These are phyloP conservation scores for maize (Zea mays) DNA, from an alignment of 176 grass and related monocot species.

Conservation along the genomic window Zm-B73-REFERENCE-NAM-5.0 NC_050097.1:9441001-9441500, in stretches of 20 bases:
- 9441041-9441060: slow-evolving; percentile 13
- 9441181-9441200: neutral
- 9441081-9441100: neutral
- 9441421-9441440: too few species aligned
- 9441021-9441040: neutral
- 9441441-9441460: too few species aligned
- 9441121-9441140: neutral
- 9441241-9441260: neutral
- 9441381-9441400: too few species aligned
- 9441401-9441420: too few species aligned
- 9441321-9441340: too few species aligned
- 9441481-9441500: too few species aligned
- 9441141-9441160: neutral
- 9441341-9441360: too few species aligned
- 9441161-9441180: neutral
- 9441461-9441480: too few species aligned
- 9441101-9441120: neutral
- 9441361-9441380: too few species aligned
- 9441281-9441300: neutral
- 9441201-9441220: neutral
- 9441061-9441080: neutral
- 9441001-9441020: neutral
- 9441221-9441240: slow-evolving; percentile 11
- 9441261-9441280: neutral
- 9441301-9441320: neutral